Percentiles rank a stretch among this genome's conserved stretches.
These are phyloP conservation scores for Botrytis fragariae DNA, from an alignment of 2,329 filamentous ascomycete species.

Conservation along the genomic window DNA sequence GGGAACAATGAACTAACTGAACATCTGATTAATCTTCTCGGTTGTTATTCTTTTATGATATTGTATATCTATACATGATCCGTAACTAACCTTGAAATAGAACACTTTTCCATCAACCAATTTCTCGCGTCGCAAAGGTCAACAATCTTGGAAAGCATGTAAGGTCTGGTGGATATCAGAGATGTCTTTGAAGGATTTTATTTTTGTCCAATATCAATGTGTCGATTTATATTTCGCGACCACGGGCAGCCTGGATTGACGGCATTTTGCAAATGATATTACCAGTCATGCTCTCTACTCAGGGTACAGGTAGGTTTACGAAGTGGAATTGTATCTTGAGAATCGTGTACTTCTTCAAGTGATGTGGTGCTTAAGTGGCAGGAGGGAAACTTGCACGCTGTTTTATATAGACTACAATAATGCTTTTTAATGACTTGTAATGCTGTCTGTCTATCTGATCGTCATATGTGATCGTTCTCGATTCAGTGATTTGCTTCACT, in stretches of 20 bases:
- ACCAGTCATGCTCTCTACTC: too few relatives aligned
- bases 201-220: neutral
- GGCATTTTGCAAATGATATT: neutral
- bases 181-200: neutral
- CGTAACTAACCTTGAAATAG: constrained; percentile 4
- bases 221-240: too few relatives aligned
- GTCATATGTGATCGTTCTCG: neutral
- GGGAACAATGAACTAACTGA: constrained; percentile 74
- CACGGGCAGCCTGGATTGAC: neutral
- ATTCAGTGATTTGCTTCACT: neutral
- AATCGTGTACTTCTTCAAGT: neutral
- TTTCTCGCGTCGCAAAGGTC: neutral
- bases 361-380: neutral
- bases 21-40: constrained; percentile 64
- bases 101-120: neutral
- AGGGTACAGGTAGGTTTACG: neutral
- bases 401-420: neutral
- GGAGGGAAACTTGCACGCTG: neutral
- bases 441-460: neutral
- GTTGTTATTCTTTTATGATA: neutral
- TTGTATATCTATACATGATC: neutral
- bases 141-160: neutral
- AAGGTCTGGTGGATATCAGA: neutral
- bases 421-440: neutral
- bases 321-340: neutral